Evolutionary conservation across 495 filamentous ascomycete species (phyloP), one percentile per base, ranked within the genome.

Genomic region (Opeltia flavorubescens): DNA sequence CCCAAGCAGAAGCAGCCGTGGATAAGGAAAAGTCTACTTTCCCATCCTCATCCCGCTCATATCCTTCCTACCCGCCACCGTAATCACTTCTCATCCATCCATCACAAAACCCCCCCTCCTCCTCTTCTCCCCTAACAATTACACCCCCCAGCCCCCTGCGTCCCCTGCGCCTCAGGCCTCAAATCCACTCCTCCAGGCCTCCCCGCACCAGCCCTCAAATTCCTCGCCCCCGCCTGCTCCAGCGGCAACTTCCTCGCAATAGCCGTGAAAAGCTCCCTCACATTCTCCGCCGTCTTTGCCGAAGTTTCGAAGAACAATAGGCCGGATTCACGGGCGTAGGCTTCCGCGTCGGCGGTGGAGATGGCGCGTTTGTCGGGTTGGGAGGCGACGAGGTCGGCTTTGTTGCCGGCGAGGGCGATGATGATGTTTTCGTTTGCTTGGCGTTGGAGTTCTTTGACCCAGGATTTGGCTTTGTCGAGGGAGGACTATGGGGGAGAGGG

Each of bases 351-450:
- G 28, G 81, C 78, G 7, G 85, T 82, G 28, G 76, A 59, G 46
- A 98, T 88, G 3, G 88, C 93, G 55, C 91, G 81, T 76, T 95
- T 95, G 61, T 91, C 85, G 21, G 89, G 89, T 51, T 81, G 79
- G 55, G 87, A 86, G 43, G 76, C 81, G 41, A 94, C 91, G 50
- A 98, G 69, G 75, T 98, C 91, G 51, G 94, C 66, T 69, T 98
- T 98, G 74, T 98, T 98, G 38, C 91, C 91, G 25, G 93, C 91
- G 21, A 98, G 76, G 25, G 91, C 91, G 62, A 98, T 98, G 57
- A 98, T 86, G 64, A 98, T 96, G 64, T 96, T 96, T 67, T 96
- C 91, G 68, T 96, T 96, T 33, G 93, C 93, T 70, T 98, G 91
- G 50, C 91, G 78, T 66, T 98, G 93, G 29, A 98, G 77, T 59